Conservation (phyloP, 1,139 yeast genomes). For the Pichia norvegensis region DNA sequence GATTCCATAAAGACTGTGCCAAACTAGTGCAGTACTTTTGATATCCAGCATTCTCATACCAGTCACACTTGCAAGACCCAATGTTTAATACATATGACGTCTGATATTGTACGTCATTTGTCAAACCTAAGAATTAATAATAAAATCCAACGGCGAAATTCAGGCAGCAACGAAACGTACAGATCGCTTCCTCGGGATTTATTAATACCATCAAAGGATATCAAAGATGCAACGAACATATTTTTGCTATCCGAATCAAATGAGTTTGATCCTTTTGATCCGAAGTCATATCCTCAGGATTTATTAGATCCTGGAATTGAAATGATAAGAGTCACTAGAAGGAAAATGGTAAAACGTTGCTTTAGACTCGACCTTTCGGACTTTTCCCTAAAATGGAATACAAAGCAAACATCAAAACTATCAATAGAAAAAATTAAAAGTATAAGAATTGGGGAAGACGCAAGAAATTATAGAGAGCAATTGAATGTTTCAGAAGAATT, state of each 20-base stretch:
- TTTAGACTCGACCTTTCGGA: conserved; percentile 7
- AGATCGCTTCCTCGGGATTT: not conserved
- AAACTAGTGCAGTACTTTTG: too few species aligned
- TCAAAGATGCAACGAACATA: not conserved
- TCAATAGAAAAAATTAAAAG: conserved; percentile 37
- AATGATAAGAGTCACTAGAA: conserved; percentile 11
- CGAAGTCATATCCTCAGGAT: conserved; percentile 7
- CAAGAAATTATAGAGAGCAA: conserved; percentile 78
- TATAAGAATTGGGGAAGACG: conserved; percentile 60
- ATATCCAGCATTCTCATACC: too few species aligned
- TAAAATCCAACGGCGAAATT: not conserved
- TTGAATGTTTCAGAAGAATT: conserved; percentile 62
- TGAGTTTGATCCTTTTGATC: conserved; percentile 5
- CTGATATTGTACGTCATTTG: not conserved
- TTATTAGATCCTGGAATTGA: conserved; percentile 17
- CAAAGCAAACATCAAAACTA: conserved; percentile 6
- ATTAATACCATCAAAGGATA: not conserved
- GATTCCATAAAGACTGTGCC: too few species aligned
- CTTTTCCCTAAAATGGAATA: conserved; percentile 8
- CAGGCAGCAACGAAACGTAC: not conserved
- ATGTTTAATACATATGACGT: not conserved
- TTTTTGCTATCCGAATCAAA: too few species aligned
- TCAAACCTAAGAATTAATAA: not conserved
- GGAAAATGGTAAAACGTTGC: conserved; percentile 4
- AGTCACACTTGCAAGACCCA: not conserved